Base-by-base conservation (phyloP, 371 early-diverging fungal species). In the Syncephalis fuscata region DNA sequence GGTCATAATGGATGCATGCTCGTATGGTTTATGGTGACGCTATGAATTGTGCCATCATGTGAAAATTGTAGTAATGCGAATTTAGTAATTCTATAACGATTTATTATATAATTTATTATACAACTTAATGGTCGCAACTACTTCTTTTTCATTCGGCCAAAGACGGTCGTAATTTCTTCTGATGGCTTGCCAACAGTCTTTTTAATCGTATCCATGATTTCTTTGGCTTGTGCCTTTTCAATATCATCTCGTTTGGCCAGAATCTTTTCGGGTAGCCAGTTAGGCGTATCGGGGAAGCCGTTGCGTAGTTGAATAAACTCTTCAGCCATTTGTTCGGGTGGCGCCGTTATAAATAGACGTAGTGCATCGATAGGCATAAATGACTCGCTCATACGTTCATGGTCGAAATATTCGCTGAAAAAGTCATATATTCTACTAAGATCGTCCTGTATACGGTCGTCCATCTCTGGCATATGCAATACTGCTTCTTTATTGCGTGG, bases 341-440 rank as follows among this genome's bases (percentile, higher is more conserved):
- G 70, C 43, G 74, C 67, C 43, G 76, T 75, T 21, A 85, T 51
- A 27, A 91, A 61, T 0, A 52, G 61, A 39, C 85, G 78, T 20
- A 91, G 60, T 60, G 78, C 76, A 41, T 82, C 78, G 20, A 86
- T 68, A 7, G 80, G 76, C 56, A 85, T 85, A 55, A 92, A 82
- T 4, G 69, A 62, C 25, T 69, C 67, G 36, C 72, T 68, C 43
- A 84, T 63, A 23, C 81, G 69, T 45, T 78, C 71, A n/a, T 61
- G 52, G 0, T 73, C 44, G 50, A 79, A 76, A 59, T 71, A 78
- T 25, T 66, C 53, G 14, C 62, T 56, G 57, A 88, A 89, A 49
- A 85, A 85, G 36, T 69, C 74, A 45, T 74, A 71, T 2, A 73
- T 65, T 4, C 59, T 9, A 0, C 64, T 68, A 2, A 82, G 66